A percentile compares a stretch with the other conserved stretches of the same genome.
These are phyloP conservation scores for Populus pruinosa DNA, from an alignment of 345 rosid genomes.

Conservation along the genomic window DNA sequence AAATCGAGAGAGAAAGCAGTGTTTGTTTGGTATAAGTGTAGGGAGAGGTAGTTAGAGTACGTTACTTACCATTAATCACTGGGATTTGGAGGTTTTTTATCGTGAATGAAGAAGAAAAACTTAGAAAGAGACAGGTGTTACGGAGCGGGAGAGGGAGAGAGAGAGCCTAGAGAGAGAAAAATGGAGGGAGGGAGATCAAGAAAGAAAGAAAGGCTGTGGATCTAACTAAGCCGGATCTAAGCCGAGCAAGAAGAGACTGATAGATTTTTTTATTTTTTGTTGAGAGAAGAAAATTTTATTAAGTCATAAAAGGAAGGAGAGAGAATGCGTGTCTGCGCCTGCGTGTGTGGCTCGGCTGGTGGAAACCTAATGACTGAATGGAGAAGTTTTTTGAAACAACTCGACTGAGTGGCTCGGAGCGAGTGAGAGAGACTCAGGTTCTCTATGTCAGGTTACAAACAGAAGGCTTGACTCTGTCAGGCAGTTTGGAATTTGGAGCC, in stretches of 20 bases:
- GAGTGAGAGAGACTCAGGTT: no score
- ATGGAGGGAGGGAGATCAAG: slow-evolving; percentile 51
- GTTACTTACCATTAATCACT: slow-evolving; percentile 1
- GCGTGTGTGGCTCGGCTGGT: slow-evolving; percentile 8
- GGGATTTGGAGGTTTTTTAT: not conserved
- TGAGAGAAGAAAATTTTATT: not conserved
- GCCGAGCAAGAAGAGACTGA: slow-evolving; percentile 40
- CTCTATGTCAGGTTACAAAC: no score
- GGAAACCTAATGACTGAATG: not conserved
- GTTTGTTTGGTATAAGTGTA: not conserved
- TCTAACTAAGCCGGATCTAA: slow-evolving; percentile 55
- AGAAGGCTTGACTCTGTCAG: no score
- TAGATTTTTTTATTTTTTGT: not conserved
- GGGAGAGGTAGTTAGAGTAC: not conserved
- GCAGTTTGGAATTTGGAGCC: no score
- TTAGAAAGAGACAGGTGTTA: no score
- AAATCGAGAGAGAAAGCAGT: not conserved
- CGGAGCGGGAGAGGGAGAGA: slow-evolving; percentile 4
- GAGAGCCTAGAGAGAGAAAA: slow-evolving; percentile 18
- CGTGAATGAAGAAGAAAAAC: not conserved
- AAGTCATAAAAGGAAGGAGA: not conserved
- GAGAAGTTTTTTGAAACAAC: not conserved
- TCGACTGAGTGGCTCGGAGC: not conserved
- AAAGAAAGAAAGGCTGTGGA: slow-evolving; percentile 31
- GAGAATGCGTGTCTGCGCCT: not conserved